A percentile compares a stretch with the other conserved stretches of the same genome.
Evolutionary conservation across 768 basidiomycete genomes (phyloP).

Genomic region (Boletus subcaerulescens): DNA sequence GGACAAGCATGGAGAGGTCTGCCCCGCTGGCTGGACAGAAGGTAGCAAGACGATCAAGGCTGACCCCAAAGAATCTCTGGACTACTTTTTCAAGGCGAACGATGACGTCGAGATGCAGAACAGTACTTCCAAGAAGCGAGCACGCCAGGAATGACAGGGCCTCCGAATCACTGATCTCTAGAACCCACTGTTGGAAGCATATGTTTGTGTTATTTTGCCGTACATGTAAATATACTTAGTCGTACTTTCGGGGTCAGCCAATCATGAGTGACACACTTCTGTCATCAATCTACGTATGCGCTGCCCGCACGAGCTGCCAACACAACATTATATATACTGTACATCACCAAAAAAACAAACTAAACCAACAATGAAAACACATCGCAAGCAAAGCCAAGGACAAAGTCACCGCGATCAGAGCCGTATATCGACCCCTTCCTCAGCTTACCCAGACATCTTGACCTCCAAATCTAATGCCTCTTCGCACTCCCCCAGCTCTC

Average conservation of each 20-base stretch:
- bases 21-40: conserved; percentile 88
- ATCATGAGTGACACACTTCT: too few relatives aligned
- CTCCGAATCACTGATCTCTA: not conserved
- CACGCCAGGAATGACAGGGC: conserved; percentile 44
- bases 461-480: conserved; percentile 6
- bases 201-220: not conserved
- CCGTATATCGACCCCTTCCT: too few relatives aligned
- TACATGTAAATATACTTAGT: not conserved
- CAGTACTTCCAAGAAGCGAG: conserved; percentile 52
- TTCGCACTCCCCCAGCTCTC: conserved; percentile 27
- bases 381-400: too few relatives aligned
- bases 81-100: conserved; percentile 56
- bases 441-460: not conserved
- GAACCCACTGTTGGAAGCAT: not conserved
- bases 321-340: not conserved
- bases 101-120: conserved; percentile 34
- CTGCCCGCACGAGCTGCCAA: too few relatives aligned
- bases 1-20: conserved; percentile 91
- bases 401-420: too few relatives aligned
- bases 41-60: conserved; percentile 81
- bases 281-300: too few relatives aligned
- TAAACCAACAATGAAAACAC: not conserved
- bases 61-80: conserved; percentile 66
- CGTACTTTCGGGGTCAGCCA: too few relatives aligned
- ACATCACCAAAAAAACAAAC: not conserved